phyloP scores from a whole-genome alignment of 2,329 filamentous ascomycete genomes.

The Geosmithia flava region DNA sequence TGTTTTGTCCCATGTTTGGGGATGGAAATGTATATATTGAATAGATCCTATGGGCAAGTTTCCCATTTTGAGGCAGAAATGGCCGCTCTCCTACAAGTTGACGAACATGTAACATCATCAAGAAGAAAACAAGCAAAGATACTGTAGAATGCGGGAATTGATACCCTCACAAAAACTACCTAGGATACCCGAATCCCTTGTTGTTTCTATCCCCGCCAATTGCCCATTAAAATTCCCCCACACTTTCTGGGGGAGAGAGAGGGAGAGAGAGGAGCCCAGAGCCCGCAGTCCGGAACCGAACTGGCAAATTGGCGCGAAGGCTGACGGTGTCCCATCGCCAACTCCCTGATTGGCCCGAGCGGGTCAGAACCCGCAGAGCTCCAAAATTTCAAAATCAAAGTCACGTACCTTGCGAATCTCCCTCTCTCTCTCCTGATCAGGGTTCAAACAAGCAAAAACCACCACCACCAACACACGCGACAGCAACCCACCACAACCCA shows the following conservation, averaged over 20 bases:
- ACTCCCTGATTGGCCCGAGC: not conserved
- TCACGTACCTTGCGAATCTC: not conserved
- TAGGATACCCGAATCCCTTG: not conserved
- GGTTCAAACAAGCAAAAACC: too few species aligned
- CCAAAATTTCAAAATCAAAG: not conserved
- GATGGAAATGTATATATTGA: not conserved
- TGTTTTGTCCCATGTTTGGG: too few species aligned
- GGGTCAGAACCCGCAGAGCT: not conserved
- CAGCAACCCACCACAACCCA: slow-evolving; percentile 10
- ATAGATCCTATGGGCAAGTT: too few species aligned
- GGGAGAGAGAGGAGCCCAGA: not conserved
- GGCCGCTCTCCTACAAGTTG: too few species aligned
- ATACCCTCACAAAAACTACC: not conserved
- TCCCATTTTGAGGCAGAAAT: too few species aligned
- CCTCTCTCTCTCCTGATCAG: too few species aligned
- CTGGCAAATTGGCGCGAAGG: not conserved
- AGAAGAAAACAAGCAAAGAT: too few species aligned
- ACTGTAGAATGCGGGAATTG: too few species aligned
- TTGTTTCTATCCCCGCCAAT: not conserved
- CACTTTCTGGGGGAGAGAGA: not conserved
- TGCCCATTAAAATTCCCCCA: not conserved
- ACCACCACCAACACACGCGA: not conserved
- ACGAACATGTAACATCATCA: too few species aligned
- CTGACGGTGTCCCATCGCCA: not conserved
- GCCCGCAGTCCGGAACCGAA: not conserved